phyloP scores from a whole-genome alignment of 176 grass and related monocot genomes.

The Oryza longistaminata region DNA sequence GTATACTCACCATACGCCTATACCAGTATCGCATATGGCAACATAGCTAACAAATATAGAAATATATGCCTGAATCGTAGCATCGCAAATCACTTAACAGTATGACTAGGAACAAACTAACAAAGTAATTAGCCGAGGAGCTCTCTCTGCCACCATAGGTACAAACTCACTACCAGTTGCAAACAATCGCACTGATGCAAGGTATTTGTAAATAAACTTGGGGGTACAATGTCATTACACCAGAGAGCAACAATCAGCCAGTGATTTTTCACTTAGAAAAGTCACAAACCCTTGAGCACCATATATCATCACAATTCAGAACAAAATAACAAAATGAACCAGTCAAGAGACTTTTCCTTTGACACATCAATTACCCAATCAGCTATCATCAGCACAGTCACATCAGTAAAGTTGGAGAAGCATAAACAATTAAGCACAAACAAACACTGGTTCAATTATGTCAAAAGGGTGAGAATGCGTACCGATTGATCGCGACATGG shows the following conservation, averaged over 20 bases:
- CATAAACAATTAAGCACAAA: background rate
- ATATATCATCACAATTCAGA: background rate
- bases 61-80: background rate
- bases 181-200: background rate
- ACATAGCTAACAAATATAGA: background rate
- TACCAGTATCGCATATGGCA: background rate
- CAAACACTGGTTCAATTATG: background rate
- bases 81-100: background rate
- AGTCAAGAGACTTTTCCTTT: background rate
- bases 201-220: background rate
- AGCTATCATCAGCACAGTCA: background rate
- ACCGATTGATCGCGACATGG: slow-evolving; percentile 97
- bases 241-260: background rate
- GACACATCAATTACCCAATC: background rate
- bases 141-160: background rate
- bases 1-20: background rate
- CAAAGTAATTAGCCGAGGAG: background rate
- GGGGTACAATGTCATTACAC: background rate
- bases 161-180: background rate
- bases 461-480: background rate
- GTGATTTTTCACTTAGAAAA: background rate
- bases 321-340: background rate
- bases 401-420: background rate
- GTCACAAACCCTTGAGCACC: background rate
- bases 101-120: background rate